Base-by-base conservation (phyloP, 306 rosid genomes). In the Lotus japonicus region DNA sequence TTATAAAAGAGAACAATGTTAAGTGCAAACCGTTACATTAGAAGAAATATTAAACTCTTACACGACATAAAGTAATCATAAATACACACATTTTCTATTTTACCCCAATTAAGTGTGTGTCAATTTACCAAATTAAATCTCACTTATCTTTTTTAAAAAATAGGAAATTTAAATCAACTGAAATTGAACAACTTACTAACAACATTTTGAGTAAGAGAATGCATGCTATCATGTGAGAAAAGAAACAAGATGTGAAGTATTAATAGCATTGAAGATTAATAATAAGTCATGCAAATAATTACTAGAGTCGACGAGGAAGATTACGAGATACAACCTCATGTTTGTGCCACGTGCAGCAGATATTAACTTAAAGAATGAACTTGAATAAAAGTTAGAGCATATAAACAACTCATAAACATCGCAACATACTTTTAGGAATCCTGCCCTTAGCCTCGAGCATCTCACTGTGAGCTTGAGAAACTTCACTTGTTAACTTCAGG, bases 381-480 rank as follows among this genome's bases (percentile, higher is more conserved):
- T 70, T 15, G 9, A 44, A 44, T 42, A 1, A n/a, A 62, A 58
- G 21, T 15, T 14, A 63, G 43, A 70, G 16, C 38, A 64, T 58
- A 49, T 44, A 17, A 76, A 44, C 16, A 42, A 19, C 11, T 70
- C 31, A 9, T 8, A 48, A 61, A 21, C 53, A 56, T 46, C 4
- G 26, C 7, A 44, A 14, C 89, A 23, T 86, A 90, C 98, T 62
- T 66, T 78, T 70, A 28, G 85, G 70, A 61, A 77, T 21, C 50
- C 13, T 36, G 54, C 71, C 80, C 80, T 66, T 72, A 60, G 81
- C 85, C 38, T 77, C 79, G 12, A 85, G 74, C 73, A 79, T 39
- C 76, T 82, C 81, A 19, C 81, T 79, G 36, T 84, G 90, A 44
- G 83, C 96, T 66, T 73, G 62, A 77, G 80, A 92, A 19, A 63